A percentile compares a stretch with the other conserved stretches of the same genome.
Conservation (phyloP, 2,329 filamentous ascomycete genomes). For the Penicillium corylophilum region DNA sequence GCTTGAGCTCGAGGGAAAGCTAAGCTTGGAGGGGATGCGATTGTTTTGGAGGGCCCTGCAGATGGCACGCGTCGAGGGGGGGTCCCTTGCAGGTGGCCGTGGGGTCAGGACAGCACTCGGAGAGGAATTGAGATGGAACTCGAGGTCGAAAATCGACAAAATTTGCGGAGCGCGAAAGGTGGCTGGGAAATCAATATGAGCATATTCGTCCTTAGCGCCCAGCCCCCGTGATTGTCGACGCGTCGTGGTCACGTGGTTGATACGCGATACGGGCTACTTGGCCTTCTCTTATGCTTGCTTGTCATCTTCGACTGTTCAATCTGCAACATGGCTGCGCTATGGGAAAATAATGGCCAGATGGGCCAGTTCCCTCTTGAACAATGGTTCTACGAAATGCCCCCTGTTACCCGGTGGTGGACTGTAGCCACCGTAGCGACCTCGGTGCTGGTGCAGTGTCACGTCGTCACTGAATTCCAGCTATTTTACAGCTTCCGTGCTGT, state of each 20-base stretch:
- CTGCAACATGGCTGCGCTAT: conserved; percentile 48
- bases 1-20: conserved; percentile 5
- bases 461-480: conserved; percentile 89
- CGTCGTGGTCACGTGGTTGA: conserved; percentile 18
- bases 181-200: conserved; percentile 16
- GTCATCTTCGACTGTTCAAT: neutral
- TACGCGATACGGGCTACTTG: conserved; percentile 6
- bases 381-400: conserved; percentile 99
- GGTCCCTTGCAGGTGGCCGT: neutral
- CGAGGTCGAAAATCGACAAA: neutral
- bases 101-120: neutral
- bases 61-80: neutral
- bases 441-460: conserved; percentile 86
- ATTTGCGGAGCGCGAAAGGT: conserved; percentile 1
- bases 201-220: conserved; percentile 14
- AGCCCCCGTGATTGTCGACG: conserved; percentile 23
- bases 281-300: neutral
- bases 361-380: conserved; percentile 79
- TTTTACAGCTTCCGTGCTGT: conserved; percentile 96
- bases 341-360: conserved; percentile 47
- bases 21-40: neutral
- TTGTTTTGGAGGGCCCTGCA: neutral
- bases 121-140: neutral
- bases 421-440: conserved; percentile 86
- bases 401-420: conserved; percentile 96